A percentile compares a stretch with the other conserved stretches of the same genome.
phyloP scores from a whole-genome alignment of 768 basidiomycete genomes.

The Daedalea quercina region DNA sequence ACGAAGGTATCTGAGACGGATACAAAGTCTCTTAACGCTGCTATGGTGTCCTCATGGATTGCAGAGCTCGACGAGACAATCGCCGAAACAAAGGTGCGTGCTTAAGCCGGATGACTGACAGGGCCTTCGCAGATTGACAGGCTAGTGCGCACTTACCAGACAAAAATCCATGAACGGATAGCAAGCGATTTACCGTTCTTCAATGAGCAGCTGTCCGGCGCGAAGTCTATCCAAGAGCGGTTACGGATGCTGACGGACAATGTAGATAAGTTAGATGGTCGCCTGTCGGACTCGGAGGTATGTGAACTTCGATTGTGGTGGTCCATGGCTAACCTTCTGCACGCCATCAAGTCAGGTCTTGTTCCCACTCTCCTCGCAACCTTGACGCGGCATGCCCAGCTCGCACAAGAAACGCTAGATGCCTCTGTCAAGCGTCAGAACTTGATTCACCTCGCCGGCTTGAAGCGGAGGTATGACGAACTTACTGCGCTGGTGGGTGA shows the following conservation, averaged over 20 bases:
- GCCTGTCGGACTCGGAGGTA: slow-evolving; percentile 59
- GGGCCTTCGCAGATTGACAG: background rate
- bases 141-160: slow-evolving; percentile 29
- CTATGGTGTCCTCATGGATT: slow-evolving; percentile 63
- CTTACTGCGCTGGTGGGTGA: slow-evolving; percentile 41
- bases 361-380: slow-evolving; percentile 49
- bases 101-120: background rate
- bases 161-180: slow-evolving; percentile 68
- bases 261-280: slow-evolving; percentile 43
- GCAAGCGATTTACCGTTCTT: slow-evolving; percentile 57
- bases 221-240: slow-evolving; percentile 59
- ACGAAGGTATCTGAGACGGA: slow-evolving; percentile 62
- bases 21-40: slow-evolving; percentile 48
- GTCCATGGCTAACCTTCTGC: background rate
- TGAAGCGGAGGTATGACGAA: slow-evolving; percentile 37
- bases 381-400: slow-evolving; percentile 51
- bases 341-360: slow-evolving; percentile 52
- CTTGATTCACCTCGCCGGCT: slow-evolving; percentile 49
- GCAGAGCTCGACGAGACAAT: slow-evolving; percentile 69
- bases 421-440: slow-evolving; percentile 43
- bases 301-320: background rate
- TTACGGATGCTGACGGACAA: slow-evolving; percentile 42
- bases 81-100: slow-evolving; percentile 57
- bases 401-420: slow-evolving; percentile 59
- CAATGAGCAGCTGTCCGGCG: slow-evolving; percentile 52